Conservation (phyloP, 495 filamentous ascomycete genomes). For the Cercophora newfieldiana region DNA sequence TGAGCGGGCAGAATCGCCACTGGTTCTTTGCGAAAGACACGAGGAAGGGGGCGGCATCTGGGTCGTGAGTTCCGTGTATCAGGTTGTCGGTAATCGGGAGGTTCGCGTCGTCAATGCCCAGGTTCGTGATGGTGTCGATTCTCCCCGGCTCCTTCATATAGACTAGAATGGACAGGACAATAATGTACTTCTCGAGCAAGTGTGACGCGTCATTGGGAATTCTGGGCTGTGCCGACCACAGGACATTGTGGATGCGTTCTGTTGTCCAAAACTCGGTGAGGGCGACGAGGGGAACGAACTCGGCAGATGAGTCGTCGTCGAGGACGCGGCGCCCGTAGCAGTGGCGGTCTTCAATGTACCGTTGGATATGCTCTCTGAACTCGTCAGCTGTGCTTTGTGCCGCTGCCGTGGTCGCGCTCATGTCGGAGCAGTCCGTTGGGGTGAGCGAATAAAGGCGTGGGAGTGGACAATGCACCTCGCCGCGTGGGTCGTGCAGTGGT, state of each 20-base stretch:
- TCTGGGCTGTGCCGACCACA: not conserved
- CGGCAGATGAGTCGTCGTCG: not conserved
- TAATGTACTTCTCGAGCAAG: slow-evolving; percentile 3
- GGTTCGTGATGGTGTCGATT: slow-evolving; percentile 6
- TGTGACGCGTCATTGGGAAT: not conserved
- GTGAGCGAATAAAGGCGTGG: too few species aligned
- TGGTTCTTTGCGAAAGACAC: not conserved
- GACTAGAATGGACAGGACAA: slow-evolving; percentile 7
- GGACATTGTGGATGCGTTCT: slow-evolving; percentile 3
- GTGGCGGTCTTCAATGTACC: not conserved
- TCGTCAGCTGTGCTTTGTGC: too few species aligned
- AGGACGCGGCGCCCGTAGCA: not conserved
- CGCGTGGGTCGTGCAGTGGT: too few species aligned
- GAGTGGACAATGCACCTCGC: too few species aligned
- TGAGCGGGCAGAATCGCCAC: slow-evolving; percentile 11
- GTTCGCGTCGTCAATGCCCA: not conserved
- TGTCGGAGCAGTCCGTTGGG: too few species aligned
- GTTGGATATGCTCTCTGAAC: not conserved
- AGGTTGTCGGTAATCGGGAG: not conserved
- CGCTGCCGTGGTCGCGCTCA: too few species aligned
- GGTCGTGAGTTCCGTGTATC: not conserved
- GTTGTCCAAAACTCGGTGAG: not conserved
- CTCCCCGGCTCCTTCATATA: not conserved
- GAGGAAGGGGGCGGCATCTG: not conserved
- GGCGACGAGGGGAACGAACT: slow-evolving; percentile 8